A percentile compares a stretch with the other conserved stretches of the same genome.
Evolutionary conservation across 1,139 yeast genomes (phyloP).

Genomic region (Arxiozyma telluris): DNA sequence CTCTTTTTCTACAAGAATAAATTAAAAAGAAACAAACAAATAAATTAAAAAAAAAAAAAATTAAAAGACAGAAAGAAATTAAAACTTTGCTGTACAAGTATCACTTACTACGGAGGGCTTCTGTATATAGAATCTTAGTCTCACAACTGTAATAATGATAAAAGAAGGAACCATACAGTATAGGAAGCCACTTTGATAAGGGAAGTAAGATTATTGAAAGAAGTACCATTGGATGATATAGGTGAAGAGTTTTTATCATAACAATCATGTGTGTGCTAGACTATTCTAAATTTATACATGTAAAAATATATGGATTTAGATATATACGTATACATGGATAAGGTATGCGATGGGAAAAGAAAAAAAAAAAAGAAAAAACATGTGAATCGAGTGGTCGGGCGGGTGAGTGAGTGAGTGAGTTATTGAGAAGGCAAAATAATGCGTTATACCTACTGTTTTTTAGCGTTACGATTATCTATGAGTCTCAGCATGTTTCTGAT

Average conservation of each 20-base stretch:
- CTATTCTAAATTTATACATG: background rate
- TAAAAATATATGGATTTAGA: too few species aligned
- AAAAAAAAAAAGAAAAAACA: too few species aligned
- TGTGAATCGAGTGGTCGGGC: too few species aligned
- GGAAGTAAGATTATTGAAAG: background rate
- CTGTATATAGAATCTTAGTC: background rate
- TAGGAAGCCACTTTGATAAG: too few species aligned
- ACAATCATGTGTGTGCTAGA: background rate
- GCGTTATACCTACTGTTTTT: background rate
- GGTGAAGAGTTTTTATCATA: too few species aligned
- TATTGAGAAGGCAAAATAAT: background rate
- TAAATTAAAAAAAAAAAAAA: too few species aligned
- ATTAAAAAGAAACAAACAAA: too few species aligned
- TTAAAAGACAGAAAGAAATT: too few species aligned
- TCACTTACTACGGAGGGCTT: background rate
- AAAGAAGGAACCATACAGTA: too few species aligned
- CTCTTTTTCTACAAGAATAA: background rate
- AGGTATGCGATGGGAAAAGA: background rate
- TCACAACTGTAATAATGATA: too few species aligned
- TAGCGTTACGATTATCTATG: conserved; percentile 46
- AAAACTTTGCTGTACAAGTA: background rate
- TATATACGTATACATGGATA: too few species aligned
- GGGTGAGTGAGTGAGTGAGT: background rate
- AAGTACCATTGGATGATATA: background rate
- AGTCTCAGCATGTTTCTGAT: conserved; percentile 78